Evolutionary conservation across 2,329 filamentous ascomycete species (phyloP).

Genomic region (Tolypocladium ophioglossoides): DNA sequence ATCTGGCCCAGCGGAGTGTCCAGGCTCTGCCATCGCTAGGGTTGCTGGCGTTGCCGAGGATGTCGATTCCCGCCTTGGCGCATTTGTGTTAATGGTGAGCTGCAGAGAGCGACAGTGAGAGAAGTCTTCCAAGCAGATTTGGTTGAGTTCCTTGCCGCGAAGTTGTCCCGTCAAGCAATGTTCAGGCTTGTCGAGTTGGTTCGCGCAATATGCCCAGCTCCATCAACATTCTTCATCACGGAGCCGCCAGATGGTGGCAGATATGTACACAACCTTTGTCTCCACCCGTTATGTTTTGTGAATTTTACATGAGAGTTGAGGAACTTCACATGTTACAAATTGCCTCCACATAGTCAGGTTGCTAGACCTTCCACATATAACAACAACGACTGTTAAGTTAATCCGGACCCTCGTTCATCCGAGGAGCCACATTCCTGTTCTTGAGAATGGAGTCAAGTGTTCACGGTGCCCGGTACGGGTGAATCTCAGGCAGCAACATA

Average conservation of each 20-base stretch:
- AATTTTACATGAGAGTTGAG: background rate
- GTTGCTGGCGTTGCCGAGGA: background rate
- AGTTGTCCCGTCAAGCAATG: background rate
- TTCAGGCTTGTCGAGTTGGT: background rate
- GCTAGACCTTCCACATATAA: background rate
- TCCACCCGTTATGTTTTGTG: background rate
- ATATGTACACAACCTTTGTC: too few relatives aligned
- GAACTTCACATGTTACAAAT: too few relatives aligned
- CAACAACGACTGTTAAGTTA: background rate
- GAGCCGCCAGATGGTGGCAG: too few relatives aligned
- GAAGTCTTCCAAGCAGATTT: background rate
- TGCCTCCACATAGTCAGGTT: background rate
- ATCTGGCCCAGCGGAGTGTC: background rate
- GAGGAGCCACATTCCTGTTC: background rate
- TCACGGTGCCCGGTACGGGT: background rate
- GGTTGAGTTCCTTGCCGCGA: background rate
- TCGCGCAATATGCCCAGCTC: background rate
- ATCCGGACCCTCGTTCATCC: background rate
- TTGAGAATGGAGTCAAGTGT: background rate
- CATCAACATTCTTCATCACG: too few relatives aligned
- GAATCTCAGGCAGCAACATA: background rate
- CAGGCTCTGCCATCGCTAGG: background rate
- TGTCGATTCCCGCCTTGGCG: too few relatives aligned
- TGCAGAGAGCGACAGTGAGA: too few relatives aligned
- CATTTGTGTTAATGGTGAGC: too few relatives aligned